Evolutionary conservation across 164 flowering plant genomes (phyloP).

Genomic region (Kingdonia uniflora): DNA sequence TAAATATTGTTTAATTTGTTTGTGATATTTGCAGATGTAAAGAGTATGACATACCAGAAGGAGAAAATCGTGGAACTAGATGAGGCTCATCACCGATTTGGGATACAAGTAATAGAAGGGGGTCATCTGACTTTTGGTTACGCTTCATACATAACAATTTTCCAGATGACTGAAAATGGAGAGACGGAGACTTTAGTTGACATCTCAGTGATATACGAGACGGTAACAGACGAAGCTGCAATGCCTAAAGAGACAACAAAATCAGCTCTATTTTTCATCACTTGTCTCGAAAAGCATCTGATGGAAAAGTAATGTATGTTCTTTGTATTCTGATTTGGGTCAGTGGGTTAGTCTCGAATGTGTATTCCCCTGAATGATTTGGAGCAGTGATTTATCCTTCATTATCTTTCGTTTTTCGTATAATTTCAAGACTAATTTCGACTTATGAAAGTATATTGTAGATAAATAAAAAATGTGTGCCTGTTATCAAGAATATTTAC

Average conservation of each 20-base stretch:
- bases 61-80: constrained; percentile 31
- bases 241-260: constrained; percentile 13
- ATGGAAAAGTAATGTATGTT: constrained; percentile 5
- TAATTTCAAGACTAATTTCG: too few relatives aligned
- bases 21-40: constrained; percentile 13
- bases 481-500: too few relatives aligned
- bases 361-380: too few relatives aligned
- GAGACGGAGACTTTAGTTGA: constrained; percentile 23
- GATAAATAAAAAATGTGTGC: too few relatives aligned
- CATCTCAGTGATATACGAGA: constrained; percentile 20
- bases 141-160: constrained; percentile 22
- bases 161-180: constrained; percentile 17
- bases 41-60: constrained; percentile 24
- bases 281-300: constrained; percentile 20
- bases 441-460: too few relatives aligned
- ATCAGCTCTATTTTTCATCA: constrained; percentile 17
- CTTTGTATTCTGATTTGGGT: too few relatives aligned
- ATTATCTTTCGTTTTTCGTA: too few relatives aligned
- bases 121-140: constrained; percentile 26
- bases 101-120: constrained; percentile 31
- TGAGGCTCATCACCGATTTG: constrained; percentile 23
- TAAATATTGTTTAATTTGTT: background rate
- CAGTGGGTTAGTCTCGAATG: too few relatives aligned
- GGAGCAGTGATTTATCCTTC: too few relatives aligned
- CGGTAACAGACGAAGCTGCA: constrained; percentile 10